A percentile compares a stretch with the other conserved stretches of the same genome.
These are phyloP conservation scores for Magnusiomyces tetraspermus DNA, from an alignment of 1,139 yeast species.

Conservation along the genomic window DNA sequence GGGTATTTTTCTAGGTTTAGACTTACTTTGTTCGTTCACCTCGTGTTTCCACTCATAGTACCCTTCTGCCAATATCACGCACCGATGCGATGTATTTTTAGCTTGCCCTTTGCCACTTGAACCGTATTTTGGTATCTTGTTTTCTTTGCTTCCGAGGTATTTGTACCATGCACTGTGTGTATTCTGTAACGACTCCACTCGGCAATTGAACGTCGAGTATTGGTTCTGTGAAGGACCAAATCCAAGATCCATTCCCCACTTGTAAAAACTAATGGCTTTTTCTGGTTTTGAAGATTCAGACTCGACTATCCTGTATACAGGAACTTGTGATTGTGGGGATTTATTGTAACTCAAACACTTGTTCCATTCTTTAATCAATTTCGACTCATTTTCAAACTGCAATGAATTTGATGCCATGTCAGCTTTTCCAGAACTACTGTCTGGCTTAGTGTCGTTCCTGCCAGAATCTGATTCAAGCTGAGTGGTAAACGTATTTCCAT, in stretches of 20 bases:
- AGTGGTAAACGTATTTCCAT: too few species aligned
- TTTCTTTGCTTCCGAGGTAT: not conserved
- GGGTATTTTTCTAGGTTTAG: conserved; percentile 41
- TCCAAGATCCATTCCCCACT: conserved; percentile 49
- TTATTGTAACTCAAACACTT: conserved; percentile 8
- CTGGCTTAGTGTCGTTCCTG: too few species aligned
- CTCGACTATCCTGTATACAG: conserved; percentile 40
- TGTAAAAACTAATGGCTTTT: conserved; percentile 23
- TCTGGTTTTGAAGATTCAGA: conserved; percentile 40
- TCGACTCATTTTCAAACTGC: too few species aligned
- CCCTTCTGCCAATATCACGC: conserved; percentile 73
- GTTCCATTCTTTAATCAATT: not conserved
- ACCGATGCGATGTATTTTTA: conserved; percentile 30
- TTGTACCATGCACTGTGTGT: conserved; percentile 26
- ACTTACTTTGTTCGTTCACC: conserved; percentile 10
- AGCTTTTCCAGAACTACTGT: too few species aligned
- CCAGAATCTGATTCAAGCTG: too few species aligned
- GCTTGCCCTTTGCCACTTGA: conserved; percentile 19
- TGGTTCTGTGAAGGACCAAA: not conserved
- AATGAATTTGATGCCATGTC: too few species aligned
- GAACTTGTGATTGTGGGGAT: conserved; percentile 8
- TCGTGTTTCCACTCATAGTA: conserved; percentile 69
- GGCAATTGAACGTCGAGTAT: conserved; percentile 28
- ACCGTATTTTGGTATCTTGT: not conserved
- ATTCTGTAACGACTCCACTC: conserved; percentile 26